Evolutionary conservation across 2,329 filamentous ascomycete species (phyloP), one percentile per base, ranked within the genome.

Genomic region (Myrmaecium sp.): DNA sequence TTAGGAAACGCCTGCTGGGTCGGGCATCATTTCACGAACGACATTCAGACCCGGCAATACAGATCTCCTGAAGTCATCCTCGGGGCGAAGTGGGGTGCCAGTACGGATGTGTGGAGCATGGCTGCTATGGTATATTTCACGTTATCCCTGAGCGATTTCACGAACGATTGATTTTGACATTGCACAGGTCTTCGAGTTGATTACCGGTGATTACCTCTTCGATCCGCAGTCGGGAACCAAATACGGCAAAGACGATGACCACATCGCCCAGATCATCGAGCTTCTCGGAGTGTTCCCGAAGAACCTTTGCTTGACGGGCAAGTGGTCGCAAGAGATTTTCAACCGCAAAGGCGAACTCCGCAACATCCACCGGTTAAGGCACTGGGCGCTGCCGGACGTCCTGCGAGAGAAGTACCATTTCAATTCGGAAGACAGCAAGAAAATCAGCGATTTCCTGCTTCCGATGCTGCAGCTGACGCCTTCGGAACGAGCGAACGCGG

Each of bases 31-130:
- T 98, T 98, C 56, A 98, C 89, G 46, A 94, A 98, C 49, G 89
- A 98, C 50, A 98, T 98, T 43, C 89, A 98, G 52, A 98, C 89
- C 6, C 69, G 89, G 44, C 89, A 98, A 55, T 98, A 98, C 54
- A 69, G 89, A 30, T 95, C 89, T 2, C 89, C 89, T 2, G 89
- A 98, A 55, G 89, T 98, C 30, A 95, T 98, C 33, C 61, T 98
- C 12, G 89, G 89, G 20, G 73, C 83, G 3, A 95, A 95, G 60
- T 98, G 89, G 89, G 89, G 89, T 39, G 89, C 89, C n/a, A 95
- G 86, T 49, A 95, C 89, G 2, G 89, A 98, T 54, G 80, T 95
- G 5, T 98, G 89, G 89, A 95, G 86, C 56, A 98, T 98, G 89
- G 84, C 89, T 32, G 80, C 80, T 39, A 98, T 98, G 89, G 89